Percentiles rank a stretch among this genome's conserved stretches.
Evolutionary conservation across 495 filamentous ascomycete genomes (phyloP).

Genomic region (Aspergillus baeticus): DNA sequence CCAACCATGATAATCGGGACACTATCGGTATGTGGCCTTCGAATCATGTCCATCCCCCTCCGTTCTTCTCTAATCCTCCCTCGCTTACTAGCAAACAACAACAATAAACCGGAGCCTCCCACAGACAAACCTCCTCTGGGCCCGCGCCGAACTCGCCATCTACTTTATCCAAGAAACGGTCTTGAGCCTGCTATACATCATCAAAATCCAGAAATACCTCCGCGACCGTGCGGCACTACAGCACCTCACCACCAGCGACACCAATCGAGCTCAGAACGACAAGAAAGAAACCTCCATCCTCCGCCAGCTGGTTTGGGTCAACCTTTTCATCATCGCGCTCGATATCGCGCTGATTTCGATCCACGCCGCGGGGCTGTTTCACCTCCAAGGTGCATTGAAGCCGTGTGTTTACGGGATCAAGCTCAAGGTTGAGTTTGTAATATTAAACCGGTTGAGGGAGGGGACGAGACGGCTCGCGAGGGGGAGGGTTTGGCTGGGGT

Average conservation of each 20-base stretch:
- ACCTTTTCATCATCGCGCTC: slow-evolving; percentile 38
- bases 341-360: slow-evolving; percentile 34
- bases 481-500: too few species aligned
- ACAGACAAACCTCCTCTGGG: slow-evolving; percentile 19
- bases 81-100: neutral
- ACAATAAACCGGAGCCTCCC: neutral
- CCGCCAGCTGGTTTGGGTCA: slow-evolving; percentile 35
- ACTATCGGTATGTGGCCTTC: neutral
- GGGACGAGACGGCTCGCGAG: too few species aligned
- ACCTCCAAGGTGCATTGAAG: slow-evolving; percentile 37
- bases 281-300: slow-evolving; percentile 17
- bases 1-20: slow-evolving; percentile 5
- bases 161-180: slow-evolving; percentile 41
- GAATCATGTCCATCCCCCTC: too few species aligned
- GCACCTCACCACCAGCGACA: neutral
- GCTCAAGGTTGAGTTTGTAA: slow-evolving; percentile 41
- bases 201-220: slow-evolving; percentile 33
- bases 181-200: slow-evolving; percentile 37
- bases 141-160: slow-evolving; percentile 33
- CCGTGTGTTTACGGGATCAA: slow-evolving; percentile 42
- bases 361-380: slow-evolving; percentile 32
- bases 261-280: neutral
- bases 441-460: slow-evolving; percentile 34
- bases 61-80: neutral
- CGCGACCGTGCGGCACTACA: neutral